Conservation (phyloP, 208 protist species). For the Leishmania amazonensis region DNA sequence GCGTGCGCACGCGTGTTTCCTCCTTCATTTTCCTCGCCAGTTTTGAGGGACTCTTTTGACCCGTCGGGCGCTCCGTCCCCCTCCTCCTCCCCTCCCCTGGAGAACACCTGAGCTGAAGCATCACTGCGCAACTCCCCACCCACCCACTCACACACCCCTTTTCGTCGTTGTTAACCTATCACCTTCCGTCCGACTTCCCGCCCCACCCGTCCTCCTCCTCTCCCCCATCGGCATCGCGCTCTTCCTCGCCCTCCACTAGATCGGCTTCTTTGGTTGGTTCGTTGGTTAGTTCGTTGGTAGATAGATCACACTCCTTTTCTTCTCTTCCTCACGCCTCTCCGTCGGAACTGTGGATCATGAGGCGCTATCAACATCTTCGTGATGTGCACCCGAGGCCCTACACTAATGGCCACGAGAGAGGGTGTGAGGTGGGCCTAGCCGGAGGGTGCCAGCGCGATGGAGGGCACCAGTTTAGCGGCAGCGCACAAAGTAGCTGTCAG, state of each 20-base stretch:
- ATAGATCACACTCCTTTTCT: not conserved
- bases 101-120: not conserved
- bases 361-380: not conserved
- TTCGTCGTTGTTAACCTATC: not conserved
- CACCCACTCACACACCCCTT: too few relatives aligned
- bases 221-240: not conserved
- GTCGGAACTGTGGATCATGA: constrained; percentile 1
- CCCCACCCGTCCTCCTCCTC: not conserved
- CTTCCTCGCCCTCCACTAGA: not conserved
- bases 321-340: constrained; percentile 10
- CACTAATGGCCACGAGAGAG: not conserved
- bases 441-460: not conserved
- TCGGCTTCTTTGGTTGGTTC: not conserved
- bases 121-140: not conserved
- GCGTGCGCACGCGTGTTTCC: not conserved
- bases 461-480: not conserved
- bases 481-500: not conserved
- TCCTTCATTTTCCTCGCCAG: not conserved
- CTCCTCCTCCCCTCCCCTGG: not conserved
- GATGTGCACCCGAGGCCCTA: not conserved
- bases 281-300: not conserved
- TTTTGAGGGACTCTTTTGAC: not conserved
- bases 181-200: too few relatives aligned
- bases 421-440: not conserved
- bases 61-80: too few relatives aligned